Conservation (phyloP, 2,329 filamentous ascomycete genomes). For the Moelleriella libera region DNA sequence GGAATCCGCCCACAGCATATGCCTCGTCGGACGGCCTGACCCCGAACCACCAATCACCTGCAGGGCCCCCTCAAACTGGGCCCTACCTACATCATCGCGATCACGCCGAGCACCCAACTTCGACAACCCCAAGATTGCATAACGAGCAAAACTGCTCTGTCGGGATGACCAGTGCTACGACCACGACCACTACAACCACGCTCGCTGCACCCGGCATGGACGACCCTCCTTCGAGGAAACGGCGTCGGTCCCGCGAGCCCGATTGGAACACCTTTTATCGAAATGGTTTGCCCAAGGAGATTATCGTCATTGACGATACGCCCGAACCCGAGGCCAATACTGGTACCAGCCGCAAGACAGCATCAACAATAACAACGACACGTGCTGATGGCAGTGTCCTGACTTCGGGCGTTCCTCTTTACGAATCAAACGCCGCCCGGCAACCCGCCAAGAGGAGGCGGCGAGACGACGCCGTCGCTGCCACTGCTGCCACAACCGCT, state of each 20-base stretch:
- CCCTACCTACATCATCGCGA: constrained; percentile 7
- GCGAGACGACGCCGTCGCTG: constrained; percentile 46
- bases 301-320: constrained; percentile 72
- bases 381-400: constrained; percentile 14
- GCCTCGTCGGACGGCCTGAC: constrained; percentile 18
- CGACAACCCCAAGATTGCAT: constrained; percentile 6
- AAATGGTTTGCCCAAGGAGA: constrained; percentile 70
- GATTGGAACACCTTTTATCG: constrained; percentile 75
- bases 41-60: constrained; percentile 11
- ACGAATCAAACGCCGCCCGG: constrained; percentile 13
- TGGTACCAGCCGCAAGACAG: background rate
- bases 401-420: constrained; percentile 11
- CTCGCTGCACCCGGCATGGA: constrained; percentile 13
- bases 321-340: constrained; percentile 39
- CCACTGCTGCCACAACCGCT: no score
- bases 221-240: constrained; percentile 27
- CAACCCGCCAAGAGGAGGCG: constrained; percentile 63
- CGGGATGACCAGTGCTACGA: constrained; percentile 8
- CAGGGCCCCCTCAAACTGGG: constrained; percentile 16
- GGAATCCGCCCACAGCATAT: constrained; percentile 12
- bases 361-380: constrained; percentile 19
- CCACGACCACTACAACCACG: constrained; percentile 8
- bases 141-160: constrained; percentile 8
- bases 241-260: constrained; percentile 47
- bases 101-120: constrained; percentile 9